phyloP scores from a whole-genome alignment of 148 eudicot genomes.

The Cornus florida region DNA sequence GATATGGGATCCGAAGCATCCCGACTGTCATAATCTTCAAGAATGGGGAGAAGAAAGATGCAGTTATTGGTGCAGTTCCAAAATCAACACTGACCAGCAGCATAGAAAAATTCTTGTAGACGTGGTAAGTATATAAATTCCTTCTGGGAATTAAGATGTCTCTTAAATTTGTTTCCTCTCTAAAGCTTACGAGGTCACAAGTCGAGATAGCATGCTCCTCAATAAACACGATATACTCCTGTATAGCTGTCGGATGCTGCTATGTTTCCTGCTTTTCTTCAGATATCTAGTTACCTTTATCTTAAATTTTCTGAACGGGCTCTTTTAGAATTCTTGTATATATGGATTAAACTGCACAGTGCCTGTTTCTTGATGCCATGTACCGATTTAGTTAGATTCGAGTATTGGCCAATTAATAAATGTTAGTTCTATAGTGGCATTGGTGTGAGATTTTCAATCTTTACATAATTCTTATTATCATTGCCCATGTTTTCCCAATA shows the following conservation, averaged over 20 bases:
- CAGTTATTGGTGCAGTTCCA: slow-evolving; percentile 95
- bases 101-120: slow-evolving; percentile 81
- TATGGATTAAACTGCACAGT: background rate
- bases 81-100: slow-evolving; percentile 60
- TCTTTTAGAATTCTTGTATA: background rate
- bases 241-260: slow-evolving; percentile 12
- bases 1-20: slow-evolving; percentile 85
- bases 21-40: slow-evolving; percentile 90
- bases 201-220: background rate
- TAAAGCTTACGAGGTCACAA: background rate
- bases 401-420: too few species aligned
- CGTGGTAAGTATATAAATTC: slow-evolving; percentile 2
- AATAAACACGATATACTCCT: slow-evolving; percentile 14
- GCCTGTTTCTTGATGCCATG: background rate
- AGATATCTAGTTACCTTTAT: background rate
- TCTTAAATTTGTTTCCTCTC: background rate
- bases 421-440: too few species aligned
- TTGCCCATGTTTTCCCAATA: too few species aligned
- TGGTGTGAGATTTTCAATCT: too few species aligned
- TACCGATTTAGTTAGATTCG: too few species aligned
- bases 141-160: slow-evolving; percentile 2
- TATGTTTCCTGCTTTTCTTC: background rate
- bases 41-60: slow-evolving; percentile 86
- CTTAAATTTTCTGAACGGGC: slow-evolving; percentile 4
- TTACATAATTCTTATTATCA: too few species aligned